phyloP scores from a whole-genome alignment of 495 filamentous ascomycete species.

The Corynascus novoguineensis region DNA sequence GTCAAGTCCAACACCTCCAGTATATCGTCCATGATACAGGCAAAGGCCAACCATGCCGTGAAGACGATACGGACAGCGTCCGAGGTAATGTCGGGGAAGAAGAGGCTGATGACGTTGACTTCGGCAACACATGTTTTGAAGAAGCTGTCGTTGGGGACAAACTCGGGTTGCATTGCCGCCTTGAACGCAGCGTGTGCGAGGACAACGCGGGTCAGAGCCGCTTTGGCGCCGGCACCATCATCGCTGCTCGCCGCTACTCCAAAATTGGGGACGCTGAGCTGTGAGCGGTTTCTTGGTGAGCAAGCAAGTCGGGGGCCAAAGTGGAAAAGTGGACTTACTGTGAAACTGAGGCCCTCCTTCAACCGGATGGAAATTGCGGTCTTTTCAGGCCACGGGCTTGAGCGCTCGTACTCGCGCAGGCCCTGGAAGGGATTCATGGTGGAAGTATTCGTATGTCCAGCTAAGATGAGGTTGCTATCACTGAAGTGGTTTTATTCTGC shows the following conservation, averaged over 20 bases:
- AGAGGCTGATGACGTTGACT: slow-evolving; percentile 18
- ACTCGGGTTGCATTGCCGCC: not conserved
- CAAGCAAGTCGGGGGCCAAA: not conserved
- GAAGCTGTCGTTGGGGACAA: slow-evolving; percentile 4
- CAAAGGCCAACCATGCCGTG: slow-evolving; percentile 19
- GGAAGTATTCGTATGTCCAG: not conserved
- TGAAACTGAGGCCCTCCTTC: slow-evolving; percentile 4
- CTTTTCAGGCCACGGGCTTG: slow-evolving; percentile 1
- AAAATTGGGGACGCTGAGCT: slow-evolving; percentile 9
- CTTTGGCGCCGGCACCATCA: not conserved
- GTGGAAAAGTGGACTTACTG: not conserved
- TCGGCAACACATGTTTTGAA: slow-evolving; percentile 13
- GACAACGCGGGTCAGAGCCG: not conserved
- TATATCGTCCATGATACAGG: slow-evolving; percentile 20
- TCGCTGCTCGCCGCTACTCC: not conserved
- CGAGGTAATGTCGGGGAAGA: slow-evolving; percentile 15
- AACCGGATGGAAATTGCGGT: slow-evolving; percentile 3
- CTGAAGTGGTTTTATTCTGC: no score
- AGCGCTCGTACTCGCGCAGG: not conserved
- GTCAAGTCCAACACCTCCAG: slow-evolving; percentile 8
- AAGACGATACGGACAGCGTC: slow-evolving; percentile 12
- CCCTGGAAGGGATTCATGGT: not conserved
- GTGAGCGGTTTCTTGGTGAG: not conserved
- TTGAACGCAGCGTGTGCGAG: slow-evolving; percentile 9
- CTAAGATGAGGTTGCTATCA: no score